phyloP scores from a whole-genome alignment of 306 rosid species.

The Citrullus mucosospermus region DNA sequence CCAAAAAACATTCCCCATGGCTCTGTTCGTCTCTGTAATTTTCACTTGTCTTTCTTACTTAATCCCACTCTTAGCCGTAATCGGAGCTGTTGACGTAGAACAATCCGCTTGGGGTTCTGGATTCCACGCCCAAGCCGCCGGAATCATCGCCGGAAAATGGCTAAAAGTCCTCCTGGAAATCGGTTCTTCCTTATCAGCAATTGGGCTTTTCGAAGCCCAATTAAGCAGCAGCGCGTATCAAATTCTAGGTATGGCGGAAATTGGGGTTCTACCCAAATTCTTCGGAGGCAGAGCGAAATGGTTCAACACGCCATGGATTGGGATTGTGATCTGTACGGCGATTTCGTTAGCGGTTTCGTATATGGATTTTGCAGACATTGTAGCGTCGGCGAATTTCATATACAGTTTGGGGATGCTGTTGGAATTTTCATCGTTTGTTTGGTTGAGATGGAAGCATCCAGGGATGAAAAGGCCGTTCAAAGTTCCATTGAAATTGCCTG shows the following conservation, averaged over 20 bases:
- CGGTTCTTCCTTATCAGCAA: neutral
- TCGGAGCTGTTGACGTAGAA: neutral
- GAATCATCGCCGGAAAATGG: slow-evolving; percentile 2
- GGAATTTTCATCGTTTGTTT: neutral
- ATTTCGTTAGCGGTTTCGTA: slow-evolving; percentile 1
- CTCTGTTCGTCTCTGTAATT: neutral
- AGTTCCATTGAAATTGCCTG: neutral
- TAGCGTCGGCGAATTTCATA: slow-evolving; percentile 6
- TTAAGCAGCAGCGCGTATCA: slow-evolving; percentile 6
- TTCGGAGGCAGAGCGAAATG: neutral
- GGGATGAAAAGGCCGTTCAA: neutral
- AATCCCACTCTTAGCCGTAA: slow-evolving; percentile 2
- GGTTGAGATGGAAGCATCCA: neutral
- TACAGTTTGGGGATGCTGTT: slow-evolving; percentile 6
- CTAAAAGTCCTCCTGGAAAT: slow-evolving; percentile 1
- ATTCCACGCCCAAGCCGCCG: slow-evolving; percentile 5
- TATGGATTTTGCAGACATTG: neutral
- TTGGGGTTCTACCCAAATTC: neutral
- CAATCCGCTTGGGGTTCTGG: neutral
- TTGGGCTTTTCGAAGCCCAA: slow-evolving; percentile 6
- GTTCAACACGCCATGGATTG: slow-evolving; percentile 10
- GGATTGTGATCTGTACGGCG: neutral
- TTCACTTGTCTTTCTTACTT: slow-evolving; percentile 2
- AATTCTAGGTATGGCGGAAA: slow-evolving; percentile 8
- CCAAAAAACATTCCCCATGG: neutral